phyloP scores from a whole-genome alignment of 345 rosid species.

The Aquilaria sinensis region DNA sequence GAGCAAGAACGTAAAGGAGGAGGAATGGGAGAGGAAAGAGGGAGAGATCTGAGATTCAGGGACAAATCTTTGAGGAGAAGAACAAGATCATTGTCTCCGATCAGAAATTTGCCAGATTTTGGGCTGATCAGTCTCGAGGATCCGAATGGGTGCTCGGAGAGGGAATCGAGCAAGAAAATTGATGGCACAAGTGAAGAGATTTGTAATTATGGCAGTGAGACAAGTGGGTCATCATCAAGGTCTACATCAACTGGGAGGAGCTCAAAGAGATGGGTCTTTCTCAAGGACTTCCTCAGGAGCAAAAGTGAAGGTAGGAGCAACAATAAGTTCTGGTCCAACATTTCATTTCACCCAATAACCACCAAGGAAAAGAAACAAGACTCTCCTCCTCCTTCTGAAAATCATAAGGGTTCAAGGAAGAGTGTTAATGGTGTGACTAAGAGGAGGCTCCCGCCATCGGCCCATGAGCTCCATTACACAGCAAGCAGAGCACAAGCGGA shows the following conservation, averaged over 20 bases:
- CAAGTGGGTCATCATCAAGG: constrained; percentile 50
- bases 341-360: constrained; percentile 48
- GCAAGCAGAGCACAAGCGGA: constrained; percentile 89
- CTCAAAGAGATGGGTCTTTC: constrained; percentile 88
- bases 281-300: constrained; percentile 86
- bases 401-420: constrained; percentile 13
- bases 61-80: constrained; percentile 67
- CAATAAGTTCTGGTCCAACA: constrained; percentile 68
- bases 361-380: constrained; percentile 43
- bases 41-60: constrained; percentile 62
- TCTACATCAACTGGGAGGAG: constrained; percentile 88
- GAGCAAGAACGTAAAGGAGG: constrained; percentile 51
- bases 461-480: constrained; percentile 92
- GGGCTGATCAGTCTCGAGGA: constrained; percentile 16
- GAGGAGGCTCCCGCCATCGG: constrained; percentile 65
- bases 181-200: constrained; percentile 17
- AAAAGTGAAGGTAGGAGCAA: constrained; percentile 90
- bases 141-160: background rate
- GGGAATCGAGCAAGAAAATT: constrained; percentile 5
- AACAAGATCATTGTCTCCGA: constrained; percentile 89
- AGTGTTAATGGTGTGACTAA: constrained; percentile 53
- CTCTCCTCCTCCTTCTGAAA: no score
- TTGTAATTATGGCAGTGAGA: constrained; percentile 14
- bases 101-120: constrained; percentile 33
- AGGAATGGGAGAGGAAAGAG: constrained; percentile 27